A percentile compares a stretch with the other conserved stretches of the same genome.
phyloP scores from a whole-genome alignment of 345 rosid genomes.

The Trapa bicornis region DNA sequence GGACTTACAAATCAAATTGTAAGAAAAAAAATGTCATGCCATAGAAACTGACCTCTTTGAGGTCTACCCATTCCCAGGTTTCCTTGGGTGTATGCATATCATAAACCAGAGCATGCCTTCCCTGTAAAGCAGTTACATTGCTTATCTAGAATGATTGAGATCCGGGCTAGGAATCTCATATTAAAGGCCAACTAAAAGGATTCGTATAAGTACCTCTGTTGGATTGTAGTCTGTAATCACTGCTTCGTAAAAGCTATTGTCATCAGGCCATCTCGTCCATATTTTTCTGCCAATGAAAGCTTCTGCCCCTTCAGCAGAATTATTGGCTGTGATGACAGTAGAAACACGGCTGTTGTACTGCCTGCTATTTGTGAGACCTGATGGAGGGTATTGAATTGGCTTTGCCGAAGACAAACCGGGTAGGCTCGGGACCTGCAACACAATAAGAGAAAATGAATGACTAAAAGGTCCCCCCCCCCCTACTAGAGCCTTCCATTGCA shows the following conservation, averaged over 20 bases:
- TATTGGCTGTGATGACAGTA: slow-evolving; percentile 37
- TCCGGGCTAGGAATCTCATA: too few relatives aligned
- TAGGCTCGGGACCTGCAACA: slow-evolving; percentile 24
- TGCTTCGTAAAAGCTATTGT: slow-evolving; percentile 84
- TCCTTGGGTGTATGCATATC: slow-evolving; percentile 50
- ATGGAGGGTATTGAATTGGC: slow-evolving; percentile 43
- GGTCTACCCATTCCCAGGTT: slow-evolving; percentile 94
- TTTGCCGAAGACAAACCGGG: slow-evolving; percentile 27
- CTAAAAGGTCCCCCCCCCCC: background rate
- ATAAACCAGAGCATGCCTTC: slow-evolving; percentile 82
- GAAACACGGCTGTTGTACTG: slow-evolving; percentile 37
- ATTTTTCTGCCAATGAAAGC: slow-evolving; percentile 68
- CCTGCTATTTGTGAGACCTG: slow-evolving; percentile 41
- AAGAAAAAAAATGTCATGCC: background rate
- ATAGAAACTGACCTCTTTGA: background rate
- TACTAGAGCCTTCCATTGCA: too few relatives aligned
- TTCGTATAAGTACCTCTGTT: slow-evolving; percentile 30
- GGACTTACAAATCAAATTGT: background rate
- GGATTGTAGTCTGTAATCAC: slow-evolving; percentile 73
- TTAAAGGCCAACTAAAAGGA: too few relatives aligned
- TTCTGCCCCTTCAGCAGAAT: slow-evolving; percentile 34
- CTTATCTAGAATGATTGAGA: background rate
- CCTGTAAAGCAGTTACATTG: slow-evolving; percentile 31
- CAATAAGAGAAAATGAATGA: background rate
- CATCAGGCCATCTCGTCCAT: slow-evolving; percentile 98